Evolutionary conservation across 1,284 basidiomycete species (phyloP).

Genomic region (Irpex rosettiformis): DNA sequence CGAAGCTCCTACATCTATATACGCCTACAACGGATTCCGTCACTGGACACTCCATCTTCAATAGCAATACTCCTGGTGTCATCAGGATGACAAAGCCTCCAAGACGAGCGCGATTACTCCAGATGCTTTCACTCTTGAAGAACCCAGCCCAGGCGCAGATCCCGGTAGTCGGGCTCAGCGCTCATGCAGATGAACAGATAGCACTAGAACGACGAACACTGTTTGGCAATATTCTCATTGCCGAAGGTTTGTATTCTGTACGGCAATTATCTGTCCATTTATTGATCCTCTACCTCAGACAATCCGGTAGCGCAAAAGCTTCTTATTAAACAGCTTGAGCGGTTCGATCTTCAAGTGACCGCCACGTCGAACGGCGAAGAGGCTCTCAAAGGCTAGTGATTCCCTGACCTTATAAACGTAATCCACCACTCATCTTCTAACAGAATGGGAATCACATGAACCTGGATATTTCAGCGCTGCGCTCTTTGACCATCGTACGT

Average conservation of each 20-base stretch:
- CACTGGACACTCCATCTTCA: conserved; percentile 46
- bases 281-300: conserved; percentile 36
- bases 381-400: conserved; percentile 47
- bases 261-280: neutral
- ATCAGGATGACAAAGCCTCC: conserved; percentile 70
- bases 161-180: conserved; percentile 33
- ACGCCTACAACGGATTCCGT: conserved; percentile 58
- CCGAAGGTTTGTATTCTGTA: conserved; percentile 48
- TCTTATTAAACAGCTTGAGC: conserved; percentile 61
- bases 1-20: conserved; percentile 66
- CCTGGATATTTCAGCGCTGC: conserved; percentile 67
- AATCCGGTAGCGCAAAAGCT: conserved; percentile 67
- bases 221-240: conserved; percentile 63
- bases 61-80: conserved; percentile 50
- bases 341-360: conserved; percentile 52
- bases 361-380: conserved; percentile 67
- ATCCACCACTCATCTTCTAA: neutral
- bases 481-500: conserved; percentile 69
- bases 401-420: neutral
- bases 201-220: conserved; percentile 47
- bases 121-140: conserved; percentile 57
- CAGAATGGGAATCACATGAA: conserved; percentile 64
- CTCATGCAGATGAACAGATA: conserved; percentile 43
- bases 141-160: conserved; percentile 41
- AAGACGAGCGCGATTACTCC: conserved; percentile 53